Base-by-base conservation (phyloP, 495 filamentous ascomycete species). In the Glonium stellatum region DNA sequence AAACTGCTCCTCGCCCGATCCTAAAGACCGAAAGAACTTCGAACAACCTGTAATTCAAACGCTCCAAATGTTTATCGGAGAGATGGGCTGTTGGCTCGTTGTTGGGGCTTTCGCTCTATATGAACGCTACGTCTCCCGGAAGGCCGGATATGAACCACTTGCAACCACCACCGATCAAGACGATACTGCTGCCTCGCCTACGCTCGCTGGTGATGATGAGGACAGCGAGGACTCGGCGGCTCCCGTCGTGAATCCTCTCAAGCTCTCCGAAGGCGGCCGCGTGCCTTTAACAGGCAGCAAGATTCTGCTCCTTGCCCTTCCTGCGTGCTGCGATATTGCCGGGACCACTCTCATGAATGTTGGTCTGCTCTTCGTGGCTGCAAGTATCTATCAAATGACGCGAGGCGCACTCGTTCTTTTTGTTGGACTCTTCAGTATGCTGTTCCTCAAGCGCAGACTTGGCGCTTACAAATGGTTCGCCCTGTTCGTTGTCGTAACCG, bases 311-410 rank as follows among this genome's bases (percentile, higher is more conserved):
- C 81, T 98, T 35, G 86, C 90, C 10, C 77, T 95, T 5, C 93
- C 93, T 1, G 89, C 93, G 23, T 87, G 87, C 73, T 96, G 92
- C 73, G 93, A 98, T 69, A 95, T 98, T 61, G 80, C 87, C 4
- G 93, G 89, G 22, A 98, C 93, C 3, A 98, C 93, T 19, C 84
- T 97, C 23, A 96, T 98, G 88, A 98, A 97, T 71, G 87, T 90
- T 5, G 93, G 93, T 12, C 76, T 98, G 59, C 80, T 97, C 49
- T 95, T 97, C 67, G 90, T 97, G 10, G 93, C 88, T 1, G 90
- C 93, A 0, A 90, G 86, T 61, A 95, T 98, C 66, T 98, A 97
- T 77, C 93, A 98, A 72, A 98, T 98, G 93, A 97, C 92, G 9
- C 81, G 93, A 27, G 93, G 93, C 15, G 92, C 93, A 0, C 78